phyloP scores from a whole-genome alignment of 2,329 filamentous ascomycete genomes.

The Basipetospora chlamydospora region DNA sequence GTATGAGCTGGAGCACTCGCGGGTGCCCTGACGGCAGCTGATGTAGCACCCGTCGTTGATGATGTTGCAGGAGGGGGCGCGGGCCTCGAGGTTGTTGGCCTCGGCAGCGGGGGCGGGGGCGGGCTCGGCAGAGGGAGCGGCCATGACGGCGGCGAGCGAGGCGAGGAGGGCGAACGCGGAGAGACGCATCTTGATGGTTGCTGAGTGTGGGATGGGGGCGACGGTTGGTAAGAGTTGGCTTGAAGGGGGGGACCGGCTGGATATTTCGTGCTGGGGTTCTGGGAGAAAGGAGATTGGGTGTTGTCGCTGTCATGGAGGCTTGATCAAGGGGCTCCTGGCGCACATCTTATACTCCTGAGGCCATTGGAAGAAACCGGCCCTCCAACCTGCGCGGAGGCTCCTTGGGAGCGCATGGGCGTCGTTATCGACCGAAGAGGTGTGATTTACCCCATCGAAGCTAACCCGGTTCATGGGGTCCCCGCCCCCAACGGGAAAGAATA shows the following conservation, averaged over 20 bases:
- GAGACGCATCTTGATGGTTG: conserved; percentile 16
- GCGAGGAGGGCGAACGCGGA: conserved; percentile 13
- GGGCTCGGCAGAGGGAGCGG: too few relatives aligned
- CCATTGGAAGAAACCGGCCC: not conserved
- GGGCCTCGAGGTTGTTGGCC: not conserved
- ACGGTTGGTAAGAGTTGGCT: not conserved
- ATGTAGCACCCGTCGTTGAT: conserved; percentile 2
- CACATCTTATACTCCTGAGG: not conserved
- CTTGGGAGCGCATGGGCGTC: too few relatives aligned
- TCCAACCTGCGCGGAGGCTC: not conserved
- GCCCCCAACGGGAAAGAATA: too few relatives aligned
- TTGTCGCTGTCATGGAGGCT: too few relatives aligned
- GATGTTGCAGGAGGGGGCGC: conserved; percentile 2
- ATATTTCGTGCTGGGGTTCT: not conserved
- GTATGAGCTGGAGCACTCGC: not conserved
- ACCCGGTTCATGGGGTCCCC: too few relatives aligned
- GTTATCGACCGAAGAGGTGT: too few relatives aligned
- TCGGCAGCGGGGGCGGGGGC: conserved; percentile 12
- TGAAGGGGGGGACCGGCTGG: not conserved
- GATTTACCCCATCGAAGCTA: too few relatives aligned
- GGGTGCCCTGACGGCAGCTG: not conserved
- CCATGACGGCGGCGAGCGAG: conserved; percentile 12
- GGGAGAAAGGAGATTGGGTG: too few relatives aligned
- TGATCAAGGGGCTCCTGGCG: too few relatives aligned
- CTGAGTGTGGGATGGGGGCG: not conserved